Percentiles rank a stretch among this genome's conserved stretches.
Evolutionary conservation across 1,139 yeast genomes (phyloP).

Genomic region (Protomyces inouyei): DNA sequence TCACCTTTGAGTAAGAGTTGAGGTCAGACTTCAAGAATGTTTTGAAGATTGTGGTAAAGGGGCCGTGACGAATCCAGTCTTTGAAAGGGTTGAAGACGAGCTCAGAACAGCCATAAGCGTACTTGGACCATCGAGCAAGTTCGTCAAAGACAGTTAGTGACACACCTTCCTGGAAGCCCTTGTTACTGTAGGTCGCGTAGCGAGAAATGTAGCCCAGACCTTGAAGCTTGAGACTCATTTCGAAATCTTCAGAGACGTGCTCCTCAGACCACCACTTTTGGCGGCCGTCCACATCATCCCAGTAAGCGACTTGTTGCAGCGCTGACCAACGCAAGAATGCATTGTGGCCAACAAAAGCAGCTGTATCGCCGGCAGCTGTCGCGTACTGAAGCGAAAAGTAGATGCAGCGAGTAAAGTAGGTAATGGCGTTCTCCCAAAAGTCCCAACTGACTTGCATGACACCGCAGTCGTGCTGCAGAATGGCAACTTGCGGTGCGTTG

Average conservation of each 20-base stretch:
- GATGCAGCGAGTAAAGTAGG: conserved; percentile 32
- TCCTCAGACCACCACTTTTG: conserved; percentile 31
- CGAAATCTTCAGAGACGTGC: conserved; percentile 32
- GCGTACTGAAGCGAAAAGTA: conserved; percentile 31
- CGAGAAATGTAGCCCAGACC: conserved; percentile 30
- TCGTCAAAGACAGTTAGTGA: conserved; percentile 32
- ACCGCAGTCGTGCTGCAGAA: conserved; percentile 31
- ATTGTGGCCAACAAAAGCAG: conserved; percentile 32
- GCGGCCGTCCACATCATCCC: conserved; percentile 29
- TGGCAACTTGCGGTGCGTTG: conserved; percentile 32
- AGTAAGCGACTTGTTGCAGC: conserved; percentile 30
- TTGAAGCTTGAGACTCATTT: conserved; percentile 32
- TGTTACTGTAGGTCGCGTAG: conserved; percentile 27
- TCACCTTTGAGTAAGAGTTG: conserved; percentile 19
- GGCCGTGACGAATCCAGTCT: conserved; percentile 28
- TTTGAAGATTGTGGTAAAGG: conserved; percentile 31
- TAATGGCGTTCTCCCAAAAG: conserved; percentile 32
- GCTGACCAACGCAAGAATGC: conserved; percentile 32
- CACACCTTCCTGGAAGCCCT: conserved; percentile 32
- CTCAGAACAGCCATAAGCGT: conserved; percentile 31
- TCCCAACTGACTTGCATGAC: conserved; percentile 31
- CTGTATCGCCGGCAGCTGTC: conserved; percentile 32
- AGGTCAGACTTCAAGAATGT: conserved; percentile 28
- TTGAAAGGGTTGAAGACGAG: conserved; percentile 29
- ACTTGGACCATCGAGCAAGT: conserved; percentile 32